Evolutionary conservation across 345 rosid genomes (phyloP).

Genomic region (Cardamine resedifolia): DNA sequence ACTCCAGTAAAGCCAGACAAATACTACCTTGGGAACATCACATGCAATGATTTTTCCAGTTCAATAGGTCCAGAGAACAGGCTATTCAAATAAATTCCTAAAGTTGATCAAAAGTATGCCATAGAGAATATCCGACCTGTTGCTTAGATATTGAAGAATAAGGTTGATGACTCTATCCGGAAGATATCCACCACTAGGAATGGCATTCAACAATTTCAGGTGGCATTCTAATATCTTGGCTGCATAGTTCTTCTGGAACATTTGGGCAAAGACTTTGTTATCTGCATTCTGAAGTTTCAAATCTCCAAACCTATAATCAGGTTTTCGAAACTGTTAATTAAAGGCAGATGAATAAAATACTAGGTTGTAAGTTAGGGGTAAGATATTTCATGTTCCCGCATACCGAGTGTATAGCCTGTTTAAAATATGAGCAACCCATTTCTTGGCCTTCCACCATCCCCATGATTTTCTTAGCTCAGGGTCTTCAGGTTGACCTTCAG

Average conservation of each 20-base stretch:
- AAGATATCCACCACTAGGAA: slow-evolving; percentile 86
- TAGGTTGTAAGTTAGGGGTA: slow-evolving; percentile 3
- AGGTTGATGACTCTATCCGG: slow-evolving; percentile 98
- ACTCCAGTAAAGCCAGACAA: slow-evolving; percentile 6
- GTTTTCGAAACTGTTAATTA: background rate
- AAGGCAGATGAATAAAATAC: slow-evolving; percentile 2
- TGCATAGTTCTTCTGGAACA: slow-evolving; percentile 88
- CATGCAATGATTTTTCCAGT: background rate
- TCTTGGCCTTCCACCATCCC: slow-evolving; percentile 99
- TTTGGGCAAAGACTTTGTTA: slow-evolving; percentile 84
- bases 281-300: slow-evolving; percentile 90
- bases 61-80: background rate
- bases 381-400: slow-evolving; percentile 13
- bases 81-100: background rate
- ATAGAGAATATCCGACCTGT: slow-evolving; percentile 58
- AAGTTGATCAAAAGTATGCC: slow-evolving; percentile 7
- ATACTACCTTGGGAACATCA: background rate
- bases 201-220: slow-evolving; percentile 75
- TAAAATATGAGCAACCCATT: slow-evolving; percentile 96
- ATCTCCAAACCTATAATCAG: slow-evolving; percentile 82
- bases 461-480: slow-evolving; percentile 92
- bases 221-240: slow-evolving; percentile 94
- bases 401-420: slow-evolving; percentile 94
- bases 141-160: slow-evolving; percentile 93
- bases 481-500: slow-evolving; percentile 88